Evolutionary conservation across 768 basidiomycete genomes (phyloP), one percentile per base, ranked within the genome.

Genomic region (Rhizopogon roseolus): DNA sequence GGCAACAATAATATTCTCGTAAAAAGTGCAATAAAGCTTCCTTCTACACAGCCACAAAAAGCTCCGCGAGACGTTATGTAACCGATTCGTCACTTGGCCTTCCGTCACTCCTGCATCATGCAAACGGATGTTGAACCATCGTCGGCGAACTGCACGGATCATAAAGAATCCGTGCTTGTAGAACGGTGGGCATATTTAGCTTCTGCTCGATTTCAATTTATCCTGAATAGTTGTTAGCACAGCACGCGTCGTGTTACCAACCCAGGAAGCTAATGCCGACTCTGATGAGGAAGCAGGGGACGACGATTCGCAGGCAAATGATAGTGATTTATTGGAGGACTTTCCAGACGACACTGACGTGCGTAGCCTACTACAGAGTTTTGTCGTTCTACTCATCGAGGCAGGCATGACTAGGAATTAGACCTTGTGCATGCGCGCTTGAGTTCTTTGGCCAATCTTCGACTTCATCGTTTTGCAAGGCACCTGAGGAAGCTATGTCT

Each of bases 281-380:
- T 67, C 65, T 1, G 62, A 67, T 6, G 77, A 77, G 32, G 77
- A 77, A 5, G 65, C 64, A 4, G 68, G 63, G 22, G 83, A 79
- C 38, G 80, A 67, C 22, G 76, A 82, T 25, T 46, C 19, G 32
- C 46, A 53, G 16, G 54, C 14, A 40, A 66, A 66, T 39, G 82
- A 84, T 45, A 83, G 79, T 3, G 85, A 94, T 64, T 81, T 88
- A 10, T 71, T 96, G 19, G 82, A 76, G 48, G 86, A 86, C 59
- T 85, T 88, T 57, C 91, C 93, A 2, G 90, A 92, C 54, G 86
- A 94, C 36, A 89, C 88, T 2, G 85, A 92, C 69, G 93, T 91
- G 61, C 58, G 82, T 67, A 27, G 27, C 22, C 37, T 16, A 6
- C 38, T 27, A 29, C 37, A 48, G n/a, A 56, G 25, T 41, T 50